These are phyloP conservation scores for Petasospora fabianii DNA, from an alignment of 1,139 yeast genomes.

Conservation along the genomic window DNA sequence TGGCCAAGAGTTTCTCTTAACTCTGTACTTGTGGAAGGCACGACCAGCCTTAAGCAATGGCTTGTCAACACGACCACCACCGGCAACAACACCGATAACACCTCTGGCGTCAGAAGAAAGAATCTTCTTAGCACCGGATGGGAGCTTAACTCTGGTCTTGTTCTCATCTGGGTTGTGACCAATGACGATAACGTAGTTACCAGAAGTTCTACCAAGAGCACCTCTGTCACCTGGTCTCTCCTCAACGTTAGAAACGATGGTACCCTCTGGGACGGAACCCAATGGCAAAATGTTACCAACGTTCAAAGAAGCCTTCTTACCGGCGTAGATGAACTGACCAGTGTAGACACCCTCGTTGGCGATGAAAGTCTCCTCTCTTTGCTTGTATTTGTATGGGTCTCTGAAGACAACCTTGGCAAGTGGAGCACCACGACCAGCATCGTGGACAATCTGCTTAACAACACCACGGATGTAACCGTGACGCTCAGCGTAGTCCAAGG, in stretches of 20 bases:
- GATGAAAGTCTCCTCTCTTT: slow-evolving; percentile 97
- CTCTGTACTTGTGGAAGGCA: slow-evolving; percentile 99
- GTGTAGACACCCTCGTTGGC: slow-evolving; percentile 99
- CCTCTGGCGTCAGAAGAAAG: slow-evolving; percentile 97
- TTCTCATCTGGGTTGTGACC: slow-evolving; percentile 99
- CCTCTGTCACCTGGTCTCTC: slow-evolving; percentile 99
- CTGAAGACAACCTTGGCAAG: slow-evolving; percentile 98
- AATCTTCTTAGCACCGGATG: slow-evolving; percentile 98
- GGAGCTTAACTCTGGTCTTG: slow-evolving; percentile 98
- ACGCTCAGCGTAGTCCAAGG: slow-evolving; percentile 98
- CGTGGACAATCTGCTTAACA: slow-evolving; percentile 98
- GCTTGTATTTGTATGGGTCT: slow-evolving; percentile 98
- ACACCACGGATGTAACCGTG: slow-evolving; percentile 99
- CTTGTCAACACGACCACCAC: slow-evolving; percentile 99
- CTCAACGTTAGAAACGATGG: slow-evolving; percentile 97
- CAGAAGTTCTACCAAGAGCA: slow-evolving; percentile 98
- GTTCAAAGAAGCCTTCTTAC: slow-evolving; percentile 96
- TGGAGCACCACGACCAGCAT: slow-evolving; percentile 99
- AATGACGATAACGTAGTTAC: slow-evolving; percentile 97
- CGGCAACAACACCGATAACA: slow-evolving; percentile 99
- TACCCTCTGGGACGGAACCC: slow-evolving; percentile 98
- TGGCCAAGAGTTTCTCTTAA: slow-evolving; percentile 99
- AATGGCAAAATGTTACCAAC: slow-evolving; percentile 97
- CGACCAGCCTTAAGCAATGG: slow-evolving; percentile 99
- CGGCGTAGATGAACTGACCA: slow-evolving; percentile 98